These are phyloP conservation scores for Olyra latifolia DNA, from an alignment of 176 grass and related monocot species.

Conservation along the genomic window DNA sequence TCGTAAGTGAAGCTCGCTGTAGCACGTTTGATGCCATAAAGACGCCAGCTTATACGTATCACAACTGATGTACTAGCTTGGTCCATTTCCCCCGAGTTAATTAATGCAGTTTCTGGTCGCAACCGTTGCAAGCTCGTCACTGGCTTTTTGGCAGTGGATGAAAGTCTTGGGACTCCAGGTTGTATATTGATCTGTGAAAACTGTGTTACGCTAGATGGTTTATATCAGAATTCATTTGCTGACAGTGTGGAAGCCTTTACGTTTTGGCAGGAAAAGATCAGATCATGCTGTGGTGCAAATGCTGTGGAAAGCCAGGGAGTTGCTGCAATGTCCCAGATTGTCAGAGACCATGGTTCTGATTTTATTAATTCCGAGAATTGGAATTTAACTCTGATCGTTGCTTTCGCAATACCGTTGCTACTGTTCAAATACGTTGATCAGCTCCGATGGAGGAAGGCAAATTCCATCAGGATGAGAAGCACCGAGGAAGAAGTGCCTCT, in stretches of 20 bases:
- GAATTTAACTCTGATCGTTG: slow-evolving; percentile 50
- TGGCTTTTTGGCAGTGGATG: slow-evolving; percentile 73
- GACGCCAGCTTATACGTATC: slow-evolving; percentile 9
- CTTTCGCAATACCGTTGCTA: slow-evolving; percentile 46
- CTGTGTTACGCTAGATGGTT: not conserved
- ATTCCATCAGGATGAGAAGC: slow-evolving; percentile 16
- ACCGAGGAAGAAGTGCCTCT: slow-evolving; percentile 74
- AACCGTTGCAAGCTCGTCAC: slow-evolving; percentile 44
- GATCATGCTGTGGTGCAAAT: slow-evolving; percentile 40
- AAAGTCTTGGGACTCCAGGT: slow-evolving; percentile 77
- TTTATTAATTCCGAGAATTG: slow-evolving; percentile 35
- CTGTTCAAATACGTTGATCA: slow-evolving; percentile 66
- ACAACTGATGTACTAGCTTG: slow-evolving; percentile 16
- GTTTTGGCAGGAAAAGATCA: slow-evolving; percentile 58
- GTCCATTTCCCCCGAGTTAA: slow-evolving; percentile 34
- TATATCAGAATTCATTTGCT: not conserved
- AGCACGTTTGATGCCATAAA: slow-evolving; percentile 27
- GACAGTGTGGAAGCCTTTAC: not conserved
- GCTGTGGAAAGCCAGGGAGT: slow-evolving; percentile 16
- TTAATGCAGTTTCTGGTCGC: slow-evolving; percentile 62
- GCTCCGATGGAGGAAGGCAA: slow-evolving; percentile 32
- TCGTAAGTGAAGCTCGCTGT: slow-evolving; percentile 55
- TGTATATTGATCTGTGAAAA: slow-evolving; percentile 16
- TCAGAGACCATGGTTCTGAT: slow-evolving; percentile 20
- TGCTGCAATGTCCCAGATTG: slow-evolving; percentile 26